Conservation (phyloP, 78 protist genomes). For the Bodo saltans region DNA sequence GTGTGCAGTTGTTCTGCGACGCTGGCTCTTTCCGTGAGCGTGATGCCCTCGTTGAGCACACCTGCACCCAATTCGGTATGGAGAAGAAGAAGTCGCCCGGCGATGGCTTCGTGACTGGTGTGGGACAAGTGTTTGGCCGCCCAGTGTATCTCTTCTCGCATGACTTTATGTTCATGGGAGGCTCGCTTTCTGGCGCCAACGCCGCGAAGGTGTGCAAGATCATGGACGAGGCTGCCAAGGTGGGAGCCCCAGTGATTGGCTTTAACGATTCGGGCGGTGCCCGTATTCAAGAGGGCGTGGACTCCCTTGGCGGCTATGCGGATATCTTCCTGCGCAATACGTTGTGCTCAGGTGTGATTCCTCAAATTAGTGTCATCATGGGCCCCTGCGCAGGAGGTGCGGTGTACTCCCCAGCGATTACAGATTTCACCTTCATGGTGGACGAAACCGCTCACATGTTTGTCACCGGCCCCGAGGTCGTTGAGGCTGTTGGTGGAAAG, state of each 20-base stretch:
- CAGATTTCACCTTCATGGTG: slow-evolving; percentile 94
- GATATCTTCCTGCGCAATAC: slow-evolving; percentile 84
- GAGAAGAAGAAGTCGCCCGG: slow-evolving; percentile 71
- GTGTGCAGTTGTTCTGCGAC: slow-evolving; percentile 83
- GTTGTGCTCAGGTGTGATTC: slow-evolving; percentile 91
- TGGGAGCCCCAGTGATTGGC: slow-evolving; percentile 96
- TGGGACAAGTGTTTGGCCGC: slow-evolving; percentile 89
- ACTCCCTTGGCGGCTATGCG: slow-evolving; percentile 79
- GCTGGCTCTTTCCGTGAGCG: slow-evolving; percentile 67
- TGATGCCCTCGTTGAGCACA: slow-evolving; percentile 63
- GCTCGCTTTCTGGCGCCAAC: slow-evolving; percentile 86
- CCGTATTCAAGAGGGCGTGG: slow-evolving; percentile 95
- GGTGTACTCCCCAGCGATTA: slow-evolving; percentile 95
- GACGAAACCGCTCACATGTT: slow-evolving; percentile 84
- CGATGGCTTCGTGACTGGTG: slow-evolving; percentile 94
- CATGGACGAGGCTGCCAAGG: slow-evolving; percentile 93
- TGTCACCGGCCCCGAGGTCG: slow-evolving; percentile 97
- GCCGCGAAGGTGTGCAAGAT: slow-evolving; percentile 96
- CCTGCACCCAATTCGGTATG: slow-evolving; percentile 88
- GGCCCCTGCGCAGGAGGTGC: slow-evolving; percentile 97
- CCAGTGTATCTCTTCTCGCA: slow-evolving; percentile 88
- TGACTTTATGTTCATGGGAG: slow-evolving; percentile 97
- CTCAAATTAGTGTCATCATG: slow-evolving; percentile 91
- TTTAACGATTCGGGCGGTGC: slow-evolving; percentile 97
- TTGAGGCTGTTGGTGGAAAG: slow-evolving; percentile 82